Base-by-base conservation (phyloP, 164 flowering plant genomes). In the Sextonia rubra region DNA sequence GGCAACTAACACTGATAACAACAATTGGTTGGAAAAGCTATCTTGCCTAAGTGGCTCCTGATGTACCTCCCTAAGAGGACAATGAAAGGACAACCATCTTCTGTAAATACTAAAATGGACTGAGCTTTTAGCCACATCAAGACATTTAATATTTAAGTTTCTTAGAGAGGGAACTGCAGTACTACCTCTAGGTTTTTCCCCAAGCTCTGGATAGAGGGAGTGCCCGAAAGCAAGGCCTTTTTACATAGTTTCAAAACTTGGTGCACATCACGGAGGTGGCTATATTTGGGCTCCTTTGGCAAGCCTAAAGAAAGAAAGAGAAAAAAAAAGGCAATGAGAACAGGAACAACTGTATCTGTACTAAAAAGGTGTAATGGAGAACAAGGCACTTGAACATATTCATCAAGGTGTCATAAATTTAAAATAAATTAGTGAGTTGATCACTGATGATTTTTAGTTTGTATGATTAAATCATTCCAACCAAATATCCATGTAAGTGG, bases 231-330 rank as follows among this genome's bases (percentile, higher is more conserved):
- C 76, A 93, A 80, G 44, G 98, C 77, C 83, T 85, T 90, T 83
- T 81, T 93, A 82, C 88, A 77, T 60, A 96, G 78, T 65, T 71
- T 85, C 55, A 96, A 47, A 70, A 97, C 97, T 55, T 78, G 55
- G 77, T 96, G 99, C 79, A 93, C 73, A 78, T 96, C 97, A 79
- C 76, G 88, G 44, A 93, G 90, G 77, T 96, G 99, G 55, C 94
- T 84, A 77, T 82, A 92, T 81, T 93, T 96, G 0, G 97, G 98
- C 7, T 88, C 89, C 78, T 88, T 92, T 49, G 55, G 76, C 73
- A 96, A 65, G 68, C 95, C 97, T 92, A 74, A 23, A 60, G 37
- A 32, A 67, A 61, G 6, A 61, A 12, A 25, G n/a, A 9, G 27
- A 26, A 61, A 61, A 4, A 24, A 61, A 64, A 47, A 68, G 18